Percentiles rank a stretch among this genome's conserved stretches.
Evolutionary conservation across 2,329 filamentous ascomycete species (phyloP).

Genomic region (Coniochaeta prunicola): DNA sequence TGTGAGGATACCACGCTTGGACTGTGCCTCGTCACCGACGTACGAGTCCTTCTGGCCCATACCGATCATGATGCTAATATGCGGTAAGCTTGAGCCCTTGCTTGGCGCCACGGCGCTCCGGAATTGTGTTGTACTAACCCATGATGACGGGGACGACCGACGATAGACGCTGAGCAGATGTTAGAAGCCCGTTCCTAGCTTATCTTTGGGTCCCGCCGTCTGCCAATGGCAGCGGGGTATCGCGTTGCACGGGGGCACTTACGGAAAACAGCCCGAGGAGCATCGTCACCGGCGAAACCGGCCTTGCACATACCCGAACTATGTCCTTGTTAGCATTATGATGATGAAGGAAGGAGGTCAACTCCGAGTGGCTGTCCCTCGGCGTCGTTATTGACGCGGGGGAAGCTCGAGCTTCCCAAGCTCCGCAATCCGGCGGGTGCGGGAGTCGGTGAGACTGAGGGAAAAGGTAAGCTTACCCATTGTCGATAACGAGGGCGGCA

Average conservation of each 20-base stretch:
- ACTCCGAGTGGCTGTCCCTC: neutral
- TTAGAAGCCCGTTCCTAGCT: slow-evolving; percentile 10
- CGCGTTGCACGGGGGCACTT: slow-evolving; percentile 47
- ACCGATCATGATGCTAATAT: slow-evolving; percentile 96
- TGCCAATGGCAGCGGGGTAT: neutral
- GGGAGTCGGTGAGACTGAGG: slow-evolving; percentile 26
- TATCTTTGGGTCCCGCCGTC: neutral
- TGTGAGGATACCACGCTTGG: slow-evolving; percentile 99
- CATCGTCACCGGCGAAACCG: slow-evolving; percentile 99
- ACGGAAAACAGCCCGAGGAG: slow-evolving; percentile 99
- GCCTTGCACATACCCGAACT: slow-evolving; percentile 99
- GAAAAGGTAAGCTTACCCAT: slow-evolving; percentile 77
- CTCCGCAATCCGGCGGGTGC: neutral
- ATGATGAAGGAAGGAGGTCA: neutral
- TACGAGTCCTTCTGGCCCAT: slow-evolving; percentile 99
- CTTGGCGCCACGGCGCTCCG: neutral
- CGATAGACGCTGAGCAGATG: slow-evolving; percentile 75
- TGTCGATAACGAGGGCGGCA: slow-evolving; percentile 99
- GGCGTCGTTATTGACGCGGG: slow-evolving; percentile 4
- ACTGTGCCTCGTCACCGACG: slow-evolving; percentile 99
- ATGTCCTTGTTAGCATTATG: slow-evolving; percentile 31
- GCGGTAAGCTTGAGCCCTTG: slow-evolving; percentile 3
- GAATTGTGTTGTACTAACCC: slow-evolving; percentile 59
- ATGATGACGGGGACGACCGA: slow-evolving; percentile 99
- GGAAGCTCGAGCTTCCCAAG: slow-evolving; percentile 9